A percentile compares a stretch with the other conserved stretches of the same genome.
phyloP scores from a whole-genome alignment of 108 stramenopile species.

The Chaetoceros muelleri region DNA sequence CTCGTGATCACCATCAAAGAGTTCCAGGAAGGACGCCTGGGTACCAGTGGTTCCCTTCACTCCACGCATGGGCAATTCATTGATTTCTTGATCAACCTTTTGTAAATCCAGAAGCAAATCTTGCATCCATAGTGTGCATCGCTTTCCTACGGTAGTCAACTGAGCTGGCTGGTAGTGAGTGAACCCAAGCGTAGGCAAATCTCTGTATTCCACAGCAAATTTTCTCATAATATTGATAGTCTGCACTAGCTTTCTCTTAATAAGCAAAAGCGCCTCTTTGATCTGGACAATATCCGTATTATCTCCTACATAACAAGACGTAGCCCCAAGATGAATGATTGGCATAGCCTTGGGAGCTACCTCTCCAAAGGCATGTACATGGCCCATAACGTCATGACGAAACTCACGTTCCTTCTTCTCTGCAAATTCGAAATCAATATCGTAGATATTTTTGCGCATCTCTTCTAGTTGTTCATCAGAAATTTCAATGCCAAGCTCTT shows the following conservation, averaged over 20 bases:
- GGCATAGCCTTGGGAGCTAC: constrained; percentile 88
- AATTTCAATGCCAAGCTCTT: constrained; percentile 93
- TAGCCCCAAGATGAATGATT: constrained; percentile 97
- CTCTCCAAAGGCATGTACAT: constrained; percentile 95
- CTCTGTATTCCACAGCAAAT: constrained; percentile 80
- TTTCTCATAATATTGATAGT: constrained; percentile 53
- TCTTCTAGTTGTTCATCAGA: constrained; percentile 86
- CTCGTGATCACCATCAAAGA: constrained; percentile 97
- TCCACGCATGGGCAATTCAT: constrained; percentile 91
- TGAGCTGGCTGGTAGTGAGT: constrained; percentile 99
- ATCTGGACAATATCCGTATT: constrained; percentile 95
- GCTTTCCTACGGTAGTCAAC: constrained; percentile 95
- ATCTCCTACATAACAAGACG: constrained; percentile 94
- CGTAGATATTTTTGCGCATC: constrained; percentile 73
- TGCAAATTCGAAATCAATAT: constrained; percentile 91
- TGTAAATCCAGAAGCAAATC: constrained; percentile 87
- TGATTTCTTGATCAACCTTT: constrained; percentile 82
- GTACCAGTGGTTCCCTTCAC: constrained; percentile 99
- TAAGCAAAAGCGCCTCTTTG: constrained; percentile 68
- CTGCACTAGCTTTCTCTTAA: constrained; percentile 87
- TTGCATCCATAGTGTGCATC: constrained; percentile 95
- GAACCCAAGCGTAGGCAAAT: constrained; percentile 93
- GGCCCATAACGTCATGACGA: constrained; percentile 99
- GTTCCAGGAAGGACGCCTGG: constrained; percentile 95
- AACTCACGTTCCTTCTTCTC: constrained; percentile 89